A percentile compares a stretch with the other conserved stretches of the same genome.
These are phyloP conservation scores for Pichia sp. DNA, from an alignment of 1,139 yeast species.

Conservation along the genomic window DNA sequence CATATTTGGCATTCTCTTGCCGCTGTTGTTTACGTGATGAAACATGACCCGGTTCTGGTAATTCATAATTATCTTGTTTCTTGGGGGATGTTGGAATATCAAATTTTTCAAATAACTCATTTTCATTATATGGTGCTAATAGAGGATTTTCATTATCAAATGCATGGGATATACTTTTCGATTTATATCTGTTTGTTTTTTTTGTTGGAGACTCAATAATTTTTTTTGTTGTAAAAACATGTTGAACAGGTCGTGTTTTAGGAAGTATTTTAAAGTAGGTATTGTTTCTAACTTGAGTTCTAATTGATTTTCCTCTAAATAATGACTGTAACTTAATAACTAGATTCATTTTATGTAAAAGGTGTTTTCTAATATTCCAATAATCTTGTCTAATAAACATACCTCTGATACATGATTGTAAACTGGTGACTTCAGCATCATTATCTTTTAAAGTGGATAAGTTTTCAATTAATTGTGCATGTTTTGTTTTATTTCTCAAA, in stretches of 20 bases:
- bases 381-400: slow-evolving; percentile 20
- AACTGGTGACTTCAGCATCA: slow-evolving; percentile 22
- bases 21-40: slow-evolving; percentile 10
- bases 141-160: slow-evolving; percentile 3
- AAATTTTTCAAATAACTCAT: slow-evolving; percentile 16
- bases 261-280: not conserved
- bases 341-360: slow-evolving; percentile 18
- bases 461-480: slow-evolving; percentile 20
- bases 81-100: slow-evolving; percentile 5
- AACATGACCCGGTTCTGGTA: slow-evolving; percentile 10
- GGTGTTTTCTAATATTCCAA: slow-evolving; percentile 16
- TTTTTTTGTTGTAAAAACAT: not conserved
- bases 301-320: slow-evolving; percentile 30
- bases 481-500: slow-evolving; percentile 20
- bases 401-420: slow-evolving; percentile 35
- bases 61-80: not conserved
- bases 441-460: slow-evolving; percentile 17
- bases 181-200: not conserved
- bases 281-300: slow-evolving; percentile 7
- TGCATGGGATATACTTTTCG: not conserved
- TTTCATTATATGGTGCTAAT: slow-evolving; percentile 12
- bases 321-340: slow-evolving; percentile 27
- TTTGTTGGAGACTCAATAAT: not conserved
- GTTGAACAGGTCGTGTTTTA: too few species aligned
- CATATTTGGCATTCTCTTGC: slow-evolving; percentile 11